These are phyloP conservation scores for Yamadazyma aaseri DNA, from an alignment of 1,139 yeast species.

Conservation along the genomic window DNA sequence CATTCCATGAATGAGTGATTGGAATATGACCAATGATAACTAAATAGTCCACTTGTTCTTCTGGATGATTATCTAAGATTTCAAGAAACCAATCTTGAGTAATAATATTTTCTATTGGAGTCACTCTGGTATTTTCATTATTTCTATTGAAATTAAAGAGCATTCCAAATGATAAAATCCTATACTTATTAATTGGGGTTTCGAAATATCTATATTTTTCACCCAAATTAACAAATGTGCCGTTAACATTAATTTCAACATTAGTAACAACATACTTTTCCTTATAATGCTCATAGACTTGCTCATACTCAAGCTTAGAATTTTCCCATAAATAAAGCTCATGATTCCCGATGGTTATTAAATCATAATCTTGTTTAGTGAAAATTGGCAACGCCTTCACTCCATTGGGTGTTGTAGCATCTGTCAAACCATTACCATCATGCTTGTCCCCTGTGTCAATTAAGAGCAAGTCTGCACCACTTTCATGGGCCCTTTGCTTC, in stretches of 20 bases:
- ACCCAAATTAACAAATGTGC: constrained; percentile 65
- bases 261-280: constrained; percentile 76
- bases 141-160: constrained; percentile 71
- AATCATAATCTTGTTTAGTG: constrained; percentile 66
- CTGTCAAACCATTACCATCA: constrained; percentile 91
- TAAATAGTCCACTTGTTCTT: constrained; percentile 57
- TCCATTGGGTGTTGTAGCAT: constrained; percentile 76
- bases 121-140: constrained; percentile 63
- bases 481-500: constrained; percentile 39
- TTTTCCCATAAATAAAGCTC: constrained; percentile 77
- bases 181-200: constrained; percentile 53
- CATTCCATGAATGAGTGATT: constrained; percentile 55
- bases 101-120: constrained; percentile 57
- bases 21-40: constrained; percentile 84
- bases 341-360: constrained; percentile 88
- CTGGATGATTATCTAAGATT: constrained; percentile 41
- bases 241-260: constrained; percentile 62
- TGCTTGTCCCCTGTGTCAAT: constrained; percentile 93
- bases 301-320: constrained; percentile 63
- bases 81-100: constrained; percentile 64
- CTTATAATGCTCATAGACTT: constrained; percentile 56
- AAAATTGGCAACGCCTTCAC: constrained; percentile 60
- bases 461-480: constrained; percentile 61
- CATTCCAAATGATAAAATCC: constrained; percentile 73
- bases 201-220: constrained; percentile 59